phyloP scores from a whole-genome alignment of 179 eudicot genomes.

The Beta corolliflora region DNA sequence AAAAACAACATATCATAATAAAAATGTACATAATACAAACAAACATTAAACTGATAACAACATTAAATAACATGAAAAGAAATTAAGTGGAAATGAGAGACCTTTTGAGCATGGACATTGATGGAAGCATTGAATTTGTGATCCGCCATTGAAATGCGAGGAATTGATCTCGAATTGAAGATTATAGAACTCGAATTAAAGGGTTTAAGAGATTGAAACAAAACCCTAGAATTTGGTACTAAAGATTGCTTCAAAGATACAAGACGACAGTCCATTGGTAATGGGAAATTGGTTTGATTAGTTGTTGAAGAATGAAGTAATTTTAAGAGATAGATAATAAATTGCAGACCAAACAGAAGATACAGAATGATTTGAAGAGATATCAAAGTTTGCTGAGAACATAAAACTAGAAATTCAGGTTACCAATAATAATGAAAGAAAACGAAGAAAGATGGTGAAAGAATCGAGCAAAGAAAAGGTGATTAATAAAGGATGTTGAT shows the following conservation, averaged over 20 bases:
- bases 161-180: conserved; percentile 9
- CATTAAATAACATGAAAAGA: neutral
- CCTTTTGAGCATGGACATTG: conserved; percentile 26
- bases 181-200: conserved; percentile 4
- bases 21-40: neutral
- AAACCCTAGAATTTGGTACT: conserved; percentile 30
- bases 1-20: neutral
- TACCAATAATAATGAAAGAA: too few species aligned
- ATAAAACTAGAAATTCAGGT: too few species aligned
- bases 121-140: conserved; percentile 14
- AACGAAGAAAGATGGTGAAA: too few species aligned
- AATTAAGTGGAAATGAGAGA: neutral
- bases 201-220: conserved; percentile 13
- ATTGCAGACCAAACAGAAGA: conserved; percentile 22
- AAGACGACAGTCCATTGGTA: neutral
- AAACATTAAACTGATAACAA: neutral
- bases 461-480: too few species aligned
- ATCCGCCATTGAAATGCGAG: conserved; percentile 22
- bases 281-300: neutral
- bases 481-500: too few species aligned
- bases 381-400: too few species aligned
- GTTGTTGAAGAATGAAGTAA: neutral
- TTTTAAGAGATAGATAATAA: neutral
- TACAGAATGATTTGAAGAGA: too few species aligned
- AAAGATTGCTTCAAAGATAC: conserved; percentile 6